phyloP scores from a whole-genome alignment of 2,329 filamentous ascomycete species.

The Seiridium cupressi region DNA sequence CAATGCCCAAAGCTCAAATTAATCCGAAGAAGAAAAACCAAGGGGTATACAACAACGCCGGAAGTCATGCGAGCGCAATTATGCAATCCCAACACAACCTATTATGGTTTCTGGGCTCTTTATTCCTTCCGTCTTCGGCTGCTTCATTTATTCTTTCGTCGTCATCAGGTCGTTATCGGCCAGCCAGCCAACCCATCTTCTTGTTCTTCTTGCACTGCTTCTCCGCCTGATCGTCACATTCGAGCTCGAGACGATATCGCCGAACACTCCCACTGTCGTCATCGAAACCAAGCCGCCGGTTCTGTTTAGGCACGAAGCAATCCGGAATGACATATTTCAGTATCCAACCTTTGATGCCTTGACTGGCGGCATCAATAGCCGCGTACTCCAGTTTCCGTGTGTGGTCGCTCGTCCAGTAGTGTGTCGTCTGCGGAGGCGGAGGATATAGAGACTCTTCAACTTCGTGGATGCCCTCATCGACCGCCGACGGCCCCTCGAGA shows the following conservation, averaged over 20 bases:
- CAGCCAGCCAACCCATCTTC: slow-evolving; percentile 28
- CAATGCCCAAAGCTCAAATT: not conserved
- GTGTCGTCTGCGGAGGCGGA: slow-evolving; percentile 56
- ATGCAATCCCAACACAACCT: slow-evolving; percentile 4
- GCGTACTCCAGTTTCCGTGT: slow-evolving; percentile 64
- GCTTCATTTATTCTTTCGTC: no score
- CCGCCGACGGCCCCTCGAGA: slow-evolving; percentile 31
- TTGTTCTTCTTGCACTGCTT: slow-evolving; percentile 16
- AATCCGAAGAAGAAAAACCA: slow-evolving; percentile 16
- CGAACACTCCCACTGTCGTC: slow-evolving; percentile 63
- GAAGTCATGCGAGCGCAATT: slow-evolving; percentile 17
- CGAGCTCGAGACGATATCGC: slow-evolving; percentile 59
- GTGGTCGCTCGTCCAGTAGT: slow-evolving; percentile 66
- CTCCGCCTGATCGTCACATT: slow-evolving; percentile 37
- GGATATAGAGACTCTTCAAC: slow-evolving; percentile 27
- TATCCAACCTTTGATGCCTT: slow-evolving; percentile 60
- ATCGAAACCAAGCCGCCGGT: slow-evolving; percentile 53
- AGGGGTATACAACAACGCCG: slow-evolving; percentile 23
- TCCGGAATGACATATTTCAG: slow-evolving; percentile 57
- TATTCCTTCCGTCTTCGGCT: no score
- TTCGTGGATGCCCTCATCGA: slow-evolving; percentile 11
- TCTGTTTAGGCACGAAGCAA: slow-evolving; percentile 53
- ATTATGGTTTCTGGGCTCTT: no score
- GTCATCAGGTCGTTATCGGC: slow-evolving; percentile 7
- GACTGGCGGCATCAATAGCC: slow-evolving; percentile 61